Base-by-base conservation (phyloP, 179 eudicot species). In the Vitellaria paradoxa region DNA sequence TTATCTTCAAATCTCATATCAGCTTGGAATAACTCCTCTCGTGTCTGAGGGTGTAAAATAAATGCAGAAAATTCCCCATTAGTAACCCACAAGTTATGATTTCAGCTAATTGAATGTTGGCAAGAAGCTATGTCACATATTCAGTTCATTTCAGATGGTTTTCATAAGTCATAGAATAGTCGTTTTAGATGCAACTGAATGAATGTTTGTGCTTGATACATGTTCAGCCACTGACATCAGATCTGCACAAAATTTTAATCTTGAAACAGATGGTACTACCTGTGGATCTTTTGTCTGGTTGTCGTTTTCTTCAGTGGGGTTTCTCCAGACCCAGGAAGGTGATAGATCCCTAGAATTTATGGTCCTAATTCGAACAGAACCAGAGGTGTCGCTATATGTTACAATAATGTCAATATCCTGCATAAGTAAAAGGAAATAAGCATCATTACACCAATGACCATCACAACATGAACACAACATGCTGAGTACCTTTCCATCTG, bases 371-470 rank as follows among this genome's bases (percentile, higher is more conserved):
- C 85, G 90, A 71, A 96, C 77, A 70, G 81, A 85, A 64, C 99
- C 99, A 82, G 90, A 90, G 78, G 91, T 66, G 82, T 93, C 94
- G 57, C 82, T 96, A 81, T 93, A 96, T 69, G 98, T 88, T 83
- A 96, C 98, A 83, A 93, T 88, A 75, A 96, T 91, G 80, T 96
- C 92, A 79, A 96, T 85, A 84, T 89, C 96, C 99, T 96, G 98
- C 86, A 87, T 65, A 52, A 73, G 73, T 77, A 72, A 61, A 67
- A 24, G 56, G 23, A 80, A 14, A 59, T 79, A 77, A 81, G 85
- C 79, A 74, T 42, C 77, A 66, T 70, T 57, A 84, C 70, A 64
- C 40, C 66, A 50, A 77, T 63, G 66, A 53, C 76, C 65, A 57
- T 68, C 66, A 74, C 69, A 69, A 78, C 78, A 26, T 78, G 53